These are phyloP conservation scores for Chaetomiaceae sp. DNA, from an alignment of 2,329 filamentous ascomycete genomes.

Conservation along the genomic window DNA sequence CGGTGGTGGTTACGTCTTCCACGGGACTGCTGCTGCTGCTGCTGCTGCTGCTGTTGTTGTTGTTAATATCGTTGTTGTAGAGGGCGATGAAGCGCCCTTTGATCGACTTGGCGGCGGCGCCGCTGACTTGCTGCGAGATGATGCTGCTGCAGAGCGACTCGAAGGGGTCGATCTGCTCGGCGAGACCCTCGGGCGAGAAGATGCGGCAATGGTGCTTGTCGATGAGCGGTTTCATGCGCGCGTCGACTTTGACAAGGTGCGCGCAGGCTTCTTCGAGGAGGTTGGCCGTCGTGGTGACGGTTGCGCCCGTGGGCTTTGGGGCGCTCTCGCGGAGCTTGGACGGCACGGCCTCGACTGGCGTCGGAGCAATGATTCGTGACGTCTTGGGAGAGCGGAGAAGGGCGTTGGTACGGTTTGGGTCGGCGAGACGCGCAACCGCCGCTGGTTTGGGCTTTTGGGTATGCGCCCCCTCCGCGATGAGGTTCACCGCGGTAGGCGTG, in stretches of 20 bases:
- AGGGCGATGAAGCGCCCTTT: constrained; percentile 77
- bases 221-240: constrained; percentile 66
- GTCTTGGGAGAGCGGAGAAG: constrained; percentile 67
- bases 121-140: constrained; percentile 94
- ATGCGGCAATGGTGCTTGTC: constrained; percentile 70
- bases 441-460: constrained; percentile 39
- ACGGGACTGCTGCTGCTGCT: neutral
- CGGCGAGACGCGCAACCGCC: constrained; percentile 52
- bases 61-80: constrained; percentile 43
- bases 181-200: constrained; percentile 78
- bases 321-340: constrained; percentile 35
- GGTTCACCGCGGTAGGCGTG: constrained; percentile 41
- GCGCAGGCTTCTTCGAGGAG: constrained; percentile 71
- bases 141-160: constrained; percentile 78
- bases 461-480: constrained; percentile 34
- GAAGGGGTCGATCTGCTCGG: constrained; percentile 84
- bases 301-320: neutral
- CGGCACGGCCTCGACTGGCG: constrained; percentile 36
- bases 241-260: constrained; percentile 69
- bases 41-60: neutral
- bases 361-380: constrained; percentile 49
- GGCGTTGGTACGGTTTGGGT: constrained; percentile 64
- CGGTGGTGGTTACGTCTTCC: neutral
- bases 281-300: constrained; percentile 58
- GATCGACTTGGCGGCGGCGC: constrained; percentile 84